phyloP scores from a whole-genome alignment of 768 basidiomycete species.

The Lentinula guzmanii region DNA sequence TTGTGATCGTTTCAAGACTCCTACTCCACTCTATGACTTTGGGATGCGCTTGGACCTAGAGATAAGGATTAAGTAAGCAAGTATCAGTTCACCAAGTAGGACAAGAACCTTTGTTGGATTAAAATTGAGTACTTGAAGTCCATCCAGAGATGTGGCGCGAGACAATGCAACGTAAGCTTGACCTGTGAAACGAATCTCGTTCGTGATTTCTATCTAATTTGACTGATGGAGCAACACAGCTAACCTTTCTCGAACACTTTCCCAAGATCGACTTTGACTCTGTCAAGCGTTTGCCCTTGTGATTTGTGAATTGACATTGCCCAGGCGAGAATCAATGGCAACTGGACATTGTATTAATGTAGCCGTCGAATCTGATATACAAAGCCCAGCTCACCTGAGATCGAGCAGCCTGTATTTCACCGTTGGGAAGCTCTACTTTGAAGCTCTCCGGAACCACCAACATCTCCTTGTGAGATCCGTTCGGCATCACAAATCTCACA shows the following conservation, averaged over 20 bases:
- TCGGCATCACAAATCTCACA: conserved; percentile 70
- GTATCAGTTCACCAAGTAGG: not conserved
- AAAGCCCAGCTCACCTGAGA: conserved; percentile 55
- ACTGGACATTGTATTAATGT: conserved; percentile 30
- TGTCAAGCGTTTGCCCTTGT: conserved; percentile 93
- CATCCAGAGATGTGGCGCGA: conserved; percentile 80
- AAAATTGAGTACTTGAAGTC: conserved; percentile 81
- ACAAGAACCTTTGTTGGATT: conserved; percentile 58
- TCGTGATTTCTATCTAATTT: not conserved
- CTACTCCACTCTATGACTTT: conserved; percentile 9
- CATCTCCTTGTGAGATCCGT: conserved; percentile 43
- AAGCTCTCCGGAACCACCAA: conserved; percentile 68
- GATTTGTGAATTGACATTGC: conserved; percentile 99
- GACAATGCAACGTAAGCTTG: conserved; percentile 92
- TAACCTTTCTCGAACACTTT: conserved; percentile 90
- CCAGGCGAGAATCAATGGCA: conserved; percentile 90
- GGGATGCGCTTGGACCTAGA: conserved; percentile 7
- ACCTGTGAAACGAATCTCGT: conserved; percentile 33
- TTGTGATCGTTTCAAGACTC: conserved; percentile 7
- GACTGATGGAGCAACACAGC: conserved; percentile 5
- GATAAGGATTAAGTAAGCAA: not conserved
- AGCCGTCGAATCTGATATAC: not conserved
- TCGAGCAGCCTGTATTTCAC: conserved; percentile 76
- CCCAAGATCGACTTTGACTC: conserved; percentile 90
- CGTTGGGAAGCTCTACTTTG: conserved; percentile 86